Percentiles rank a stretch among this genome's conserved stretches.
Evolutionary conservation across 1,284 basidiomycete species (phyloP).

Genomic region (Paramarasmius palmivorus): DNA sequence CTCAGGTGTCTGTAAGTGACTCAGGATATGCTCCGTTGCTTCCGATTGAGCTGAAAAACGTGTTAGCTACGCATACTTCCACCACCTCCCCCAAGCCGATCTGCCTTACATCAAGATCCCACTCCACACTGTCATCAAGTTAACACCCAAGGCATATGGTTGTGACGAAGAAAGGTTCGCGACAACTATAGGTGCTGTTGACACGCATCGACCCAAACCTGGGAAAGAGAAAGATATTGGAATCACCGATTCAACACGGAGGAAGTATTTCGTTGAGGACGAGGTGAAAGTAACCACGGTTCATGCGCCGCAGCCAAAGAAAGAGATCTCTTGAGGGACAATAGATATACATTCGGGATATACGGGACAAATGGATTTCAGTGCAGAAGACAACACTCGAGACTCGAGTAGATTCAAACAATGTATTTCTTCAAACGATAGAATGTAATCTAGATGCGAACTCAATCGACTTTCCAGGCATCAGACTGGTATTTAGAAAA

Average conservation of each 20-base stretch:
- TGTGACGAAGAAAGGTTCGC: slow-evolving; percentile 92
- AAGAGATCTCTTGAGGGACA: not conserved
- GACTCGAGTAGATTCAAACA: slow-evolving; percentile 21
- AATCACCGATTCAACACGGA: slow-evolving; percentile 31
- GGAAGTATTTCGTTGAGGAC: slow-evolving; percentile 38
- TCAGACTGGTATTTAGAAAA: no score
- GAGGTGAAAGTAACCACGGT: not conserved
- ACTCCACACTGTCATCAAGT: slow-evolving; percentile 95
- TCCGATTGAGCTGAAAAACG: not conserved
- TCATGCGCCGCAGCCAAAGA: not conserved
- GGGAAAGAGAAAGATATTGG: slow-evolving; percentile 34
- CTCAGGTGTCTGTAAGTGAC: slow-evolving; percentile 78
- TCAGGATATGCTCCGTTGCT: not conserved
- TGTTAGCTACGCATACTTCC: slow-evolving; percentile 91
- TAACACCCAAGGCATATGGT: slow-evolving; percentile 97
- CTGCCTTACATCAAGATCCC: slow-evolving; percentile 98
- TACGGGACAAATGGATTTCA: no score
- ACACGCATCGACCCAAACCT: slow-evolving; percentile 93
- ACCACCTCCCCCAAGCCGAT: slow-evolving; percentile 89
- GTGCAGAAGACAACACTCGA: slow-evolving; percentile 10
- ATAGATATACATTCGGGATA: no score
- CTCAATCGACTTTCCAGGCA: no score
- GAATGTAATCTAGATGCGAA: not conserved
- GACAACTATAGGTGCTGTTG: slow-evolving; percentile 77
- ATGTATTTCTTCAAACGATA: slow-evolving; percentile 18